phyloP scores from a whole-genome alignment of 2,329 filamentous ascomycete species.

The Fusarium staphyleae region DNA sequence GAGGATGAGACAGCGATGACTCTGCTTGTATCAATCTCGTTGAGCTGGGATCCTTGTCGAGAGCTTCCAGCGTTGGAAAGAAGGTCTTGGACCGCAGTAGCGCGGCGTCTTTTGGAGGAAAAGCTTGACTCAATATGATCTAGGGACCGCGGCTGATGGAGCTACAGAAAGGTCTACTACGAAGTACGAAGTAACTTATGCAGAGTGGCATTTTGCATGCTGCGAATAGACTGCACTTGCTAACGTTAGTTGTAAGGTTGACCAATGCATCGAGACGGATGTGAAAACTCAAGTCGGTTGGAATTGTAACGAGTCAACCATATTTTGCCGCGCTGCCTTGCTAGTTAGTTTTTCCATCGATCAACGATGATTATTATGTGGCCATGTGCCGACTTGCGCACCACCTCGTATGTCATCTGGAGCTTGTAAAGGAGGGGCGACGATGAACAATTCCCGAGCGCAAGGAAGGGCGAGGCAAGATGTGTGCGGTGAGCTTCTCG shows the following conservation, averaged over 20 bases:
- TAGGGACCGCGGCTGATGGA: conserved; percentile 4
- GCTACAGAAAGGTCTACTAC: conserved; percentile 9
- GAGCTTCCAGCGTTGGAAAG: conserved; percentile 38
- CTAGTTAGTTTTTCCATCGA: conserved; percentile 5
- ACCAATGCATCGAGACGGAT: neutral
- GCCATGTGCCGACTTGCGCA: conserved; percentile 23
- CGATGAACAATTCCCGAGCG: conserved; percentile 21
- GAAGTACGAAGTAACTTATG: too few relatives aligned
- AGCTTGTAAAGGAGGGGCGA: conserved; percentile 21
- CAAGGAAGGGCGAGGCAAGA: conserved; percentile 24
- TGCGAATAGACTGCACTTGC: conserved; percentile 31
- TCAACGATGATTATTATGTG: conserved; percentile 11
- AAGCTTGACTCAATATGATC: conserved; percentile 36
- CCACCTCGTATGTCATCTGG: conserved; percentile 31
- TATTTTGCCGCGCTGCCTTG: conserved; percentile 8
- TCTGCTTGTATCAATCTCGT: conserved; percentile 30
- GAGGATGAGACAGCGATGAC: conserved; percentile 35
- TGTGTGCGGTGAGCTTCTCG: conserved; percentile 30
- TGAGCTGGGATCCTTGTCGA: conserved; percentile 22
- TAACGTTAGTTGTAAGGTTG: neutral
- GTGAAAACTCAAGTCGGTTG: neutral
- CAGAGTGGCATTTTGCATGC: conserved; percentile 26
- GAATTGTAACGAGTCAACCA: conserved; percentile 10
- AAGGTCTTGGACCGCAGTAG: conserved; percentile 39
- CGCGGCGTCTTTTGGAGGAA: conserved; percentile 21